Base-by-base conservation (phyloP, 768 basidiomycete species). In the Mycena vulgaris region DNA sequence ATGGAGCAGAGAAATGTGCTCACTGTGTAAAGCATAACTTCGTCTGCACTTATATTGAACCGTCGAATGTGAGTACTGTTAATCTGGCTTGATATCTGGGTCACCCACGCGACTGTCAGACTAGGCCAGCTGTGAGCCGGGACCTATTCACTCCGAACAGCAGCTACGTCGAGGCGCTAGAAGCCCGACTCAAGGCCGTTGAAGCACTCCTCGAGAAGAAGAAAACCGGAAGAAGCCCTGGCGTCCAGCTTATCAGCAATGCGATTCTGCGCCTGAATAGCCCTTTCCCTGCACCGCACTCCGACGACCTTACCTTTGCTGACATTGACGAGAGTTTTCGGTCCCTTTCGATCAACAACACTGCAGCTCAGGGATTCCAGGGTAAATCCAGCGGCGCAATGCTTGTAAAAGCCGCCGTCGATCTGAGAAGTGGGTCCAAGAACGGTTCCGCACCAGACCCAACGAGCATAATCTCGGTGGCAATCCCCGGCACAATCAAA, bases 381-480 rank as follows among this genome's bases (percentile, higher is more conserved):
- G 89, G 89, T 0, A 89, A 89, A 70, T 88, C 87, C 7, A 90
- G 89, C 72, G 86, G 87, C 16, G 85, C 87, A 0, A 87, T 89
- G 84, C 83, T 90, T n/a, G 80, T 90, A 19, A 84, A 84, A 40
- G 83, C 83, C 9, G 91, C 90, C 2, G 82, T 91, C 11, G 87
- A 90, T 67, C 79, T 92, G 4, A 90, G 90, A 77, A 84, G n/a
- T n/a, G n/a, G n/a, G n/a, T n/a, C 86, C 7, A 47, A 47, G 8
- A 13, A 6, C 7, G 23, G 21, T 23, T 5, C 35, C 14, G 45
- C 9, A 6, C 45, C 6, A 7, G 17, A 47, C 3, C 7, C 45
- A 7, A 21, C 17, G 19, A 19, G 45, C n/a, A 7, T n/a, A n/a
- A 37, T 37, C 35, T 37, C 8, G 35, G 14, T 14, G 8, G 35